Evolutionary conservation across 2,329 filamentous ascomycete species (phyloP).

Genomic region (Xylaria sp.): DNA sequence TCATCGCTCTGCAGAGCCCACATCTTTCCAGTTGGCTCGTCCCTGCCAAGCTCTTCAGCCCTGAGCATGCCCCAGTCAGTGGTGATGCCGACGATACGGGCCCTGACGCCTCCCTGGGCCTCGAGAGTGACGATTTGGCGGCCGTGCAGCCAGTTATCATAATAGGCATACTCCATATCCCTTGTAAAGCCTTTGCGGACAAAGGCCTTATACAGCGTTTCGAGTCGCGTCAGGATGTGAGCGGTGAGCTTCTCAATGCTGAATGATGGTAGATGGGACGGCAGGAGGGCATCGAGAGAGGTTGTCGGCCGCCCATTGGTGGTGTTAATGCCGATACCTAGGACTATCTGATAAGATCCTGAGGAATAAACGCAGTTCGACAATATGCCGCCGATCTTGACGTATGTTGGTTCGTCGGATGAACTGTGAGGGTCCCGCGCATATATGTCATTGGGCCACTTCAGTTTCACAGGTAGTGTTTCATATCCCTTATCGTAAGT

Average conservation of each 20-base stretch:
- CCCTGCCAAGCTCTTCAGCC: slow-evolving; percentile 81
- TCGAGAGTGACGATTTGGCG: slow-evolving; percentile 79
- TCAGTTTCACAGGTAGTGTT: slow-evolving; percentile 82
- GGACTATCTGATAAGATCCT: slow-evolving; percentile 82
- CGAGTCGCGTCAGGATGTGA: slow-evolving; percentile 79
- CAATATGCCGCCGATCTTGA: slow-evolving; percentile 93
- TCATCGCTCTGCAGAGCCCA: slow-evolving; percentile 94
- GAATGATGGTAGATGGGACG: slow-evolving; percentile 64
- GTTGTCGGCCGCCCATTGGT: slow-evolving; percentile 87
- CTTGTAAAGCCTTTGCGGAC: slow-evolving; percentile 77
- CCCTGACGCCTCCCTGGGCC: slow-evolving; percentile 77
- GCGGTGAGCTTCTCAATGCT: slow-evolving; percentile 84
- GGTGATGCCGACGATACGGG: slow-evolving; percentile 86
- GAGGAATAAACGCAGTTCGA: slow-evolving; percentile 86
- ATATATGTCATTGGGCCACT: slow-evolving; percentile 98
- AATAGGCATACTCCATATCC: slow-evolving; percentile 80
- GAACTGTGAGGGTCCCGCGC: slow-evolving; percentile 70
- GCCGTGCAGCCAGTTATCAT: slow-evolving; percentile 85
- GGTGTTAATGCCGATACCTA: slow-evolving; percentile 88
- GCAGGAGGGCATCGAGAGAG: slow-evolving; percentile 79
- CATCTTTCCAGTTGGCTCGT: slow-evolving; percentile 78
- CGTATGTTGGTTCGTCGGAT: slow-evolving; percentile 64
- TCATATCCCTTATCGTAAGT: slow-evolving; percentile 81
- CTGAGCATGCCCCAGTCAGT: slow-evolving; percentile 88
- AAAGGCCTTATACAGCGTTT: slow-evolving; percentile 80